A percentile compares a stretch with the other conserved stretches of the same genome.
These are phyloP conservation scores for Tremellales sp. DNA, from an alignment of 1,284 basidiomycete genomes.

Conservation along the genomic window DNA sequence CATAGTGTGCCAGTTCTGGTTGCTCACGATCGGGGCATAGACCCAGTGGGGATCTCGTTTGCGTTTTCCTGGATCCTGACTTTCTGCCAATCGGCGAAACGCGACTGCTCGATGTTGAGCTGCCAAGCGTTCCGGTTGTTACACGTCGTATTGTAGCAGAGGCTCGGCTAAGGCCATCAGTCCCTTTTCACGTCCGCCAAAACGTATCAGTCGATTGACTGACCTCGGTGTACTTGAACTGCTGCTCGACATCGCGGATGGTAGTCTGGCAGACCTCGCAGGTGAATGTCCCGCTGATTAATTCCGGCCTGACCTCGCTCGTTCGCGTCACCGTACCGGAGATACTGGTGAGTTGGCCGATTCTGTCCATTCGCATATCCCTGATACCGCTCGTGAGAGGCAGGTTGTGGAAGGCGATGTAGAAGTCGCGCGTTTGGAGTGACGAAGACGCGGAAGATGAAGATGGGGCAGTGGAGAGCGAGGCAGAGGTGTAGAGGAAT, in stretches of 20 bases:
- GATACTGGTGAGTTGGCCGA: constrained; percentile 89
- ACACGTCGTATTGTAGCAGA: constrained; percentile 91
- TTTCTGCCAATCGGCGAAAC: constrained; percentile 99
- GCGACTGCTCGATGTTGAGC: constrained; percentile 91
- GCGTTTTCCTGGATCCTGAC: constrained; percentile 98
- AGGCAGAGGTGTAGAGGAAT: constrained; percentile 82
- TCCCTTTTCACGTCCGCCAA: not conserved
- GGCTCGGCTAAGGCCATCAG: constrained; percentile 63
- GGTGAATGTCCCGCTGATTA: constrained; percentile 88
- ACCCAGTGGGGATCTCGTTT: constrained; percentile 96
- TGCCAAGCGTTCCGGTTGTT: constrained; percentile 89
- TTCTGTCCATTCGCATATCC: constrained; percentile 87
- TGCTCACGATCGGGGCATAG: constrained; percentile 77
- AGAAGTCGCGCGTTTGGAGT: constrained; percentile 89
- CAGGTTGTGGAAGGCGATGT: constrained; percentile 93
- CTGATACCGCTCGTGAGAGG: constrained; percentile 91
- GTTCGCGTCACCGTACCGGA: constrained; percentile 96
- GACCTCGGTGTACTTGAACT: constrained; percentile 99
- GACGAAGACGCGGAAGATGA: constrained; percentile 65
- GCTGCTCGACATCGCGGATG: constrained; percentile 95
- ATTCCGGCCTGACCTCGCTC: constrained; percentile 92
- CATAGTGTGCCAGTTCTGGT: not conserved
- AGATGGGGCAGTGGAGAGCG: constrained; percentile 46
- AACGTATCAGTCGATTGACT: constrained; percentile 8
- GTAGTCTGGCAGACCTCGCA: constrained; percentile 83